These are phyloP conservation scores for Flaveria brownii DNA, from an alignment of 129 eudicot species.

Conservation along the genomic window DNA sequence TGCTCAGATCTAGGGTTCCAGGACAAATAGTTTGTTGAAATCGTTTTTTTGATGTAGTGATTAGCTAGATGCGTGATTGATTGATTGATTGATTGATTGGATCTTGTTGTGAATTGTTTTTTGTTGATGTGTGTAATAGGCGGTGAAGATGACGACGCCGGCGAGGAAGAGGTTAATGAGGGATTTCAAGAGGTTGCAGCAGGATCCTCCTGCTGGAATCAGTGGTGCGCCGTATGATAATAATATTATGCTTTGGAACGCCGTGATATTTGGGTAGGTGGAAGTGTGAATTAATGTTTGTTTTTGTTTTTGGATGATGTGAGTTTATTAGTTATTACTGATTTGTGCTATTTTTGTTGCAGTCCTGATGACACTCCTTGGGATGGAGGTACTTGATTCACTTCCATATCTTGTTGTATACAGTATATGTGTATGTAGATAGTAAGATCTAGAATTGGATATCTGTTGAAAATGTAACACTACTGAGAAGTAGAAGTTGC, in stretches of 20 bases:
- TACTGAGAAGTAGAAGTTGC: not conserved
- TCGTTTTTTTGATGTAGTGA: not conserved
- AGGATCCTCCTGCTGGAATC: conserved; percentile 84
- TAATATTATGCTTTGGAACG: conserved; percentile 83
- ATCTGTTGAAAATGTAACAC: not conserved
- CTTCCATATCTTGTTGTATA: not conserved
- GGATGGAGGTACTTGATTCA: conserved; percentile 57
- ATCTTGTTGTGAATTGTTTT: not conserved
- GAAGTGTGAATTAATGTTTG: conserved; percentile 3
- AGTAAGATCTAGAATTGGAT: not conserved
- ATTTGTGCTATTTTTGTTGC: conserved; percentile 36
- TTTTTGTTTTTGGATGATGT: not conserved
- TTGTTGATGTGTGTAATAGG: conserved; percentile 15
- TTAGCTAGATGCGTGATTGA: conserved; percentile 6
- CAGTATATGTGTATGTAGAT: not conserved
- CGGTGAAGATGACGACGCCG: conserved; percentile 62
- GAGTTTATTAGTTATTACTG: not conserved
- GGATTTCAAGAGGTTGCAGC: conserved; percentile 78
- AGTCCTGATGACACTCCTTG: conserved; percentile 75
- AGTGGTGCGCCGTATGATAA: conserved; percentile 68
- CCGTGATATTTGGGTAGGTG: conserved; percentile 69
- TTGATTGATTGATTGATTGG: not conserved
- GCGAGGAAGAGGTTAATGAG: conserved; percentile 77
- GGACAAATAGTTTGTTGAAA: not conserved
- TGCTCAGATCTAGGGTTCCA: conserved; percentile 23